phyloP scores from a whole-genome alignment of 345 rosid species.

The Rhizophora mangle region DNA sequence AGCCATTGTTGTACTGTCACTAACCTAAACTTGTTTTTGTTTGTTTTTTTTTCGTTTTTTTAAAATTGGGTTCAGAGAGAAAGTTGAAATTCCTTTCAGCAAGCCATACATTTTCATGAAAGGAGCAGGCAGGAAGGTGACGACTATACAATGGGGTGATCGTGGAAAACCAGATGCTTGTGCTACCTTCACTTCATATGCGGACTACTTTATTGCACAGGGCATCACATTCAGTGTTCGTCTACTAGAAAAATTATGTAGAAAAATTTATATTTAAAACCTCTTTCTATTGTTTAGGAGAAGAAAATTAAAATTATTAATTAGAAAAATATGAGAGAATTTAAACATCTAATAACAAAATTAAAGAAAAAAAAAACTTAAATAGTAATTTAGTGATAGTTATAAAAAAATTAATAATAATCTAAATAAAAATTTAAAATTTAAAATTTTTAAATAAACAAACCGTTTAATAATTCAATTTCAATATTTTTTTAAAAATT shows the following conservation, averaged over 20 bases:
- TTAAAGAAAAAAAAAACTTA: no score
- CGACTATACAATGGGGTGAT: constrained; percentile 29
- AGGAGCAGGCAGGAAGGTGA: constrained; percentile 16
- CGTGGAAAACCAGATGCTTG: neutral
- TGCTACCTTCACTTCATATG: constrained; percentile 24
- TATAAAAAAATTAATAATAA: no score
- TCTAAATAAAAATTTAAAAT: no score
- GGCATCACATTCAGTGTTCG: constrained; percentile 28
- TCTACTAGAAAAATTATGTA: no score
- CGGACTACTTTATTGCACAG: constrained; percentile 24
- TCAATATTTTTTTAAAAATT: no score
- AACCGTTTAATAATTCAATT: no score
- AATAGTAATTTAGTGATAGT: neutral
- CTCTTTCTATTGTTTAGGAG: no score
- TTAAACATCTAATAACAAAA: no score
- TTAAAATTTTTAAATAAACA: no score
- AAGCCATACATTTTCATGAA: constrained; percentile 32
- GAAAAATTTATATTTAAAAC: no score
- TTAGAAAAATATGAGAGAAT: no score
- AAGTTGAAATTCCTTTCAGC: constrained; percentile 13
- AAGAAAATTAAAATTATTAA: constrained; percentile 23
- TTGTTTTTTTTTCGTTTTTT: neutral
- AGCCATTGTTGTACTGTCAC: no score
- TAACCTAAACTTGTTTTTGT: neutral
- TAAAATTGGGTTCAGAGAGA: constrained; percentile 19